Evolutionary conservation across 805 yeast genomes (phyloP).

Genomic region (Yarrowia osloensis): DNA sequence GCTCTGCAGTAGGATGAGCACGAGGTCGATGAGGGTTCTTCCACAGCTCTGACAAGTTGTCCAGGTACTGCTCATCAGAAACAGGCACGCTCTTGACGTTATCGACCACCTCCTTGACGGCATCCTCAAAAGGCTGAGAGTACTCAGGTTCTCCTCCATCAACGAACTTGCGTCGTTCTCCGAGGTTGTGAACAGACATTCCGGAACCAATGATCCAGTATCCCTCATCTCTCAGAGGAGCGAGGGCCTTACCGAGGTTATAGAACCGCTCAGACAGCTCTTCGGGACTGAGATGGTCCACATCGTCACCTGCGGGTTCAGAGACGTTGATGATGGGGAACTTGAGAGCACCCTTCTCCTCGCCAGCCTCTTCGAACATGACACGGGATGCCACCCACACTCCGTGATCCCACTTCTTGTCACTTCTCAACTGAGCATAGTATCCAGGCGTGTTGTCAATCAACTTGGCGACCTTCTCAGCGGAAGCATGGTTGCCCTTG

Average conservation of each 20-base stretch:
- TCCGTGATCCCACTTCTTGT: slow-evolving; percentile 79
- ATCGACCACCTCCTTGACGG: slow-evolving; percentile 42
- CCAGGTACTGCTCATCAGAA: slow-evolving; percentile 37
- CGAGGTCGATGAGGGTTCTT: slow-evolving; percentile 42
- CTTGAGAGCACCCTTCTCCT: slow-evolving; percentile 38
- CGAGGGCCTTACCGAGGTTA: slow-evolving; percentile 58
- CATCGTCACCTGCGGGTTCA: slow-evolving; percentile 45
- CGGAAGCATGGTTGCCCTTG: slow-evolving; percentile 47
- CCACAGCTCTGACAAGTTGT: slow-evolving; percentile 46
- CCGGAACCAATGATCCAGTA: slow-evolving; percentile 67
- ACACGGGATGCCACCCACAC: slow-evolving; percentile 79
- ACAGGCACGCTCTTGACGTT: slow-evolving; percentile 42
- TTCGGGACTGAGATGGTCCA: slow-evolving; percentile 34
- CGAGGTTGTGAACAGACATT: slow-evolving; percentile 75
- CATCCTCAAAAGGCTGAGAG: slow-evolving; percentile 53
- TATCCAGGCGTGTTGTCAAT: slow-evolving; percentile 50
- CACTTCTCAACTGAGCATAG: slow-evolving; percentile 44
- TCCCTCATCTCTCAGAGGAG: slow-evolving; percentile 54
- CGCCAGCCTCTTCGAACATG: slow-evolving; percentile 54
- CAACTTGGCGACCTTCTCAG: slow-evolving; percentile 49
- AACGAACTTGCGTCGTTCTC: slow-evolving; percentile 49
- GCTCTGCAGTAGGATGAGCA: slow-evolving; percentile 80
- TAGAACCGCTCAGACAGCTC: slow-evolving; percentile 41
- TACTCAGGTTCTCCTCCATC: slow-evolving; percentile 48
- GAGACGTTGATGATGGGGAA: slow-evolving; percentile 50